phyloP scores from a whole-genome alignment of 345 rosid species.

The Populus euphratica region DNA sequence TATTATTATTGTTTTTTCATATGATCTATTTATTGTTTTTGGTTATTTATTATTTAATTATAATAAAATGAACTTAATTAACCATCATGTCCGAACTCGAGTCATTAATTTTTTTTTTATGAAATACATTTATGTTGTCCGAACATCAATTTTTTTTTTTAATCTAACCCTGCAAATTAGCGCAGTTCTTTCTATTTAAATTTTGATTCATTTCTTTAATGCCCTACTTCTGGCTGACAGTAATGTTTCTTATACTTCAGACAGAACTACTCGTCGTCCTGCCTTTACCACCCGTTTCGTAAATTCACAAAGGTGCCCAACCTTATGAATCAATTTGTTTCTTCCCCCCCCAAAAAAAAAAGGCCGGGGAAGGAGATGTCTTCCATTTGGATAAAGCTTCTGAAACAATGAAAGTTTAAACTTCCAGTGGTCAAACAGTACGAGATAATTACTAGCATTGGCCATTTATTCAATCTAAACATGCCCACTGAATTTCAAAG shows the following conservation, averaged over 20 bases:
- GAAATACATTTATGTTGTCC: too few species aligned
- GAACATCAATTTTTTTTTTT: too few species aligned
- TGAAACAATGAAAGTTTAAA: background rate
- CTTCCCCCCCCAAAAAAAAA: background rate
- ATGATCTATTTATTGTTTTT: too few species aligned
- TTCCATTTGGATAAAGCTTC: background rate
- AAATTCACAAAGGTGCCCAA: background rate
- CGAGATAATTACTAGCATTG: background rate
- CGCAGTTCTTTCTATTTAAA: background rate
- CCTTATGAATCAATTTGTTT: background rate
- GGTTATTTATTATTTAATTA: too few species aligned
- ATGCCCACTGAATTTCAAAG: too few species aligned
- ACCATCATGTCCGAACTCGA: too few species aligned
- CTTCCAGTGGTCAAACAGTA: background rate
- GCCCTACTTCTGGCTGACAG: background rate
- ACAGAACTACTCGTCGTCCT: slow-evolving; percentile 8
- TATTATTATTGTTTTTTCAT: too few species aligned
- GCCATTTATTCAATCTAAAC: too few species aligned
- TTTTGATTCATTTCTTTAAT: background rate
- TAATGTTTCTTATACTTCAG: slow-evolving; percentile 11
- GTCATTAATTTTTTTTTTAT: too few species aligned
- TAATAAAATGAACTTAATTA: too few species aligned
- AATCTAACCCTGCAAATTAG: too few species aligned
- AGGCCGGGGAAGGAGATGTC: background rate
- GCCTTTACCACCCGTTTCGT: background rate